Base-by-base conservation (phyloP, 2,329 filamentous ascomycete species). In the Parastagonospora avenae region DNA sequence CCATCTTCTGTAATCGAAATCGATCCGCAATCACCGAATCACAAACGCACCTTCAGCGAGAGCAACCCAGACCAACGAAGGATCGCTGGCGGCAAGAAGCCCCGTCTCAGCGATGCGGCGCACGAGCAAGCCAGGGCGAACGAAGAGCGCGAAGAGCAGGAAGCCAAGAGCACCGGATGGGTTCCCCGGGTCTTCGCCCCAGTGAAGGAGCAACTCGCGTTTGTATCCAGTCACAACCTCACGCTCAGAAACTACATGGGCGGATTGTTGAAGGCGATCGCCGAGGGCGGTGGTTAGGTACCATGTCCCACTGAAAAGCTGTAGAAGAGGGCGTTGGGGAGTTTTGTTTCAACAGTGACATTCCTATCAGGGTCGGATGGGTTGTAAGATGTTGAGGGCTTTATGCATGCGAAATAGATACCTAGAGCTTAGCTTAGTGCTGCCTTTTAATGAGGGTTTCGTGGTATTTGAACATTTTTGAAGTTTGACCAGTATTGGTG, bases 131-230 rank as follows among this genome's bases (percentile, higher is more conserved):
- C 66, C 36, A 55, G 64, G 4, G 68, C 68, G 31, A 62, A 66
- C 12, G 66, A 67, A 29, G 62, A 68, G 33, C 55, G 59, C 27
- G 81, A 79, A 36, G 80, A 79, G 50, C 76, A 76, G 38, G 79
- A 80, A 41, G 80, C 77, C 9, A 79, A 79, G 54, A 77, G 75
- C 33, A 78, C 78, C 15, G 82, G 85, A 2, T 89, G 85, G 85
- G 88, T 89, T 52, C 84, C 88, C 68, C 77, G 76, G 50, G 76
- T 90, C 27, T 91, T 91, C 74, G 81, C 85, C 39, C 84, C 86
- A 0, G 80, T 88, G 46, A 78, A 85, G 67, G 79, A 83, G 9
- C 82, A 85, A 31, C 73, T 91, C 15, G 89, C 84, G 65, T 87
- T 88, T 70, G 82, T 90, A 37, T 81, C 90, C 76, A 83, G 86